Evolutionary conservation across 805 yeast genomes (phyloP).

Genomic region (Jamesozyma piceae): DNA sequence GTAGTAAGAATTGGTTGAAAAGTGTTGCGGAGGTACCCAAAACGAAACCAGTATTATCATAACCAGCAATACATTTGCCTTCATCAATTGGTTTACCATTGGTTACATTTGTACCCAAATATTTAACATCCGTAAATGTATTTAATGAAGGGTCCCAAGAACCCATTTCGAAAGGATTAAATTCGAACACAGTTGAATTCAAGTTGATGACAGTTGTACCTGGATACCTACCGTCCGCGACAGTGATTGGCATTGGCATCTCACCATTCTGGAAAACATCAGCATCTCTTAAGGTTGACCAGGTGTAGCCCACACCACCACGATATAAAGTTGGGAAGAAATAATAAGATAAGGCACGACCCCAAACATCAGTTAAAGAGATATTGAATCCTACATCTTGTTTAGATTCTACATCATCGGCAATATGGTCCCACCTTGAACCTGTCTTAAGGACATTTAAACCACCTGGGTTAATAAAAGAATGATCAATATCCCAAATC

Average conservation of each 20-base stretch:
- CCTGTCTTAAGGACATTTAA: slow-evolving; percentile 43
- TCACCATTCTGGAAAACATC: slow-evolving; percentile 50
- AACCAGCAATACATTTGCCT: slow-evolving; percentile 52
- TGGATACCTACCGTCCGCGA: slow-evolving; percentile 59
- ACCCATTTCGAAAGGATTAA: slow-evolving; percentile 67
- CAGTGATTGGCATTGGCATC: slow-evolving; percentile 67
- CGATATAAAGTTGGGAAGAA: slow-evolving; percentile 52
- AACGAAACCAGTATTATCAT: slow-evolving; percentile 73
- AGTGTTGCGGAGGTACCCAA: slow-evolving; percentile 78
- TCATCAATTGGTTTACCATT: slow-evolving; percentile 46
- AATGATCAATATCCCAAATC: slow-evolving; percentile 61
- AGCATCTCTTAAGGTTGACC: slow-evolving; percentile 48
- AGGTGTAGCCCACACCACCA: slow-evolving; percentile 56
- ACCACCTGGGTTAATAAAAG: slow-evolving; percentile 58
- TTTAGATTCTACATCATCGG: slow-evolving; percentile 44
- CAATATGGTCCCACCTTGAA: slow-evolving; percentile 44
- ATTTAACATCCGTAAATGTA: slow-evolving; percentile 56
- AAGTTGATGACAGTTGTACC: slow-evolving; percentile 43
- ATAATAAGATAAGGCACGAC: slow-evolving; percentile 63
- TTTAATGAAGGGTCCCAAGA: slow-evolving; percentile 76
- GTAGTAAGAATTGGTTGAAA: slow-evolving; percentile 58
- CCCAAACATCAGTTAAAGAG: slow-evolving; percentile 75
- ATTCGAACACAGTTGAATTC: slow-evolving; percentile 62
- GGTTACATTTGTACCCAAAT: slow-evolving; percentile 56
- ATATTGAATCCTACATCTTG: slow-evolving; percentile 56